phyloP scores from a whole-genome alignment of 2,329 filamentous ascomycete genomes.

The Alternaria viburni region DNA sequence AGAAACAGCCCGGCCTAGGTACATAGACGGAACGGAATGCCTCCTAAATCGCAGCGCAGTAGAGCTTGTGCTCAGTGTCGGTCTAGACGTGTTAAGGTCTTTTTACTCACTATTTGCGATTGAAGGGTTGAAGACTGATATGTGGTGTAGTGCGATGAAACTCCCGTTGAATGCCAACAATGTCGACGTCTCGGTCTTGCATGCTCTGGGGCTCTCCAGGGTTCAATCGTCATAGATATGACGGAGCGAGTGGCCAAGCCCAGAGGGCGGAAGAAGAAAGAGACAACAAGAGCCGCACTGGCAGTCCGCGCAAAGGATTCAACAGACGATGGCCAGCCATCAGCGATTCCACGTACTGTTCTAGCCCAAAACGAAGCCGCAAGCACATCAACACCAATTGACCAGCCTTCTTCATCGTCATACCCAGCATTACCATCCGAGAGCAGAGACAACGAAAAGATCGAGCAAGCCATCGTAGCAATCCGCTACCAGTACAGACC shows the following conservation, averaged over 20 bases:
- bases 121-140: not conserved
- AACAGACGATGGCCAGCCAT: not conserved
- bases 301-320: not conserved
- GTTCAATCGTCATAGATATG: conserved; percentile 46
- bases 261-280: conserved; percentile 26
- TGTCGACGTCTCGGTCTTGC: conserved; percentile 31
- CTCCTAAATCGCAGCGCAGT: conserved; percentile 39
- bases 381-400: not conserved
- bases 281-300: conserved; percentile 3
- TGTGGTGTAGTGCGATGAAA: conserved; percentile 20
- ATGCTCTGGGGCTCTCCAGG: conserved; percentile 41
- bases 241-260: conserved; percentile 39
- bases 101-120: not conserved
- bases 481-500: conserved; percentile 34
- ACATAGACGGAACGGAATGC: conserved; percentile 8
- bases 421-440: conserved; percentile 1
- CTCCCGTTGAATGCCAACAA: conserved; percentile 1
- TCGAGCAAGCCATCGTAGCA: conserved; percentile 27
- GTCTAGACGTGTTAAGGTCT: conserved; percentile 44
- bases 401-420: not conserved
- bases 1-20: not conserved
- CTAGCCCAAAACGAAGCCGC: not conserved
- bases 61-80: conserved; percentile 44
- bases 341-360: not conserved
- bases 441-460: conserved; percentile 8